Conservation (phyloP, 345 rosid genomes). For the Lenwebbia sp. region DNA sequence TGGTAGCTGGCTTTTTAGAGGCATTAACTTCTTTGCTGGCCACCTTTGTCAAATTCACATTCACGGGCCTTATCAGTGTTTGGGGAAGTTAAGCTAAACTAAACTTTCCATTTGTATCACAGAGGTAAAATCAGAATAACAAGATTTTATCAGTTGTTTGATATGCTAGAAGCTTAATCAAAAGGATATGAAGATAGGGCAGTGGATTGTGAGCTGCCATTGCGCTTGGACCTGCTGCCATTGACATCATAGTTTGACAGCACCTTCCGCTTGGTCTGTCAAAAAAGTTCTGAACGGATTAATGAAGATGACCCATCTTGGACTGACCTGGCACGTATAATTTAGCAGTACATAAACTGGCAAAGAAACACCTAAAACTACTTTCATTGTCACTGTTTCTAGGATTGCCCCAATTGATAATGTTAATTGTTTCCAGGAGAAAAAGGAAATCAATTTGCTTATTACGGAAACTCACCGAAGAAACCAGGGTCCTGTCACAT, state of each 20-base stretch:
- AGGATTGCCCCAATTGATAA: not conserved
- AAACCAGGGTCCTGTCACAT: constrained; percentile 13
- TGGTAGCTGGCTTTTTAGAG: constrained; percentile 29
- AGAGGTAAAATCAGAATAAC: not conserved
- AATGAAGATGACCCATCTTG: not conserved
- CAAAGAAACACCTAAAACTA: not conserved
- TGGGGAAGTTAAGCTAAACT: constrained; percentile 41
- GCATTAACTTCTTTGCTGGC: constrained; percentile 31
- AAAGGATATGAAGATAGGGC: constrained; percentile 86
- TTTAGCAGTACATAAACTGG: not conserved
- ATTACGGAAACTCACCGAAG: constrained; percentile 20
- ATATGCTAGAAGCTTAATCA: not conserved
- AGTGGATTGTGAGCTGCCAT: constrained; percentile 48
- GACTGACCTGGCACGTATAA: not conserved
- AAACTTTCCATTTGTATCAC: constrained; percentile 7
- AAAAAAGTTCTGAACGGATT: constrained; percentile 4
- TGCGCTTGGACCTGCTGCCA: constrained; percentile 61
- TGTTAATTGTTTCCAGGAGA: not conserved
- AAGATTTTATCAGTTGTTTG: not conserved
- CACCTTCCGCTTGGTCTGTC: constrained; percentile 52
- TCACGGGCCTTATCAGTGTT: constrained; percentile 59
- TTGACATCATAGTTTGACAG: constrained; percentile 31
- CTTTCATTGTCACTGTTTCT: not conserved
- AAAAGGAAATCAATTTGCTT: not conserved
- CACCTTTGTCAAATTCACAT: constrained; percentile 17